Evolutionary conservation across 768 basidiomycete genomes (phyloP).

Genomic region (Podaxis sp.): DNA sequence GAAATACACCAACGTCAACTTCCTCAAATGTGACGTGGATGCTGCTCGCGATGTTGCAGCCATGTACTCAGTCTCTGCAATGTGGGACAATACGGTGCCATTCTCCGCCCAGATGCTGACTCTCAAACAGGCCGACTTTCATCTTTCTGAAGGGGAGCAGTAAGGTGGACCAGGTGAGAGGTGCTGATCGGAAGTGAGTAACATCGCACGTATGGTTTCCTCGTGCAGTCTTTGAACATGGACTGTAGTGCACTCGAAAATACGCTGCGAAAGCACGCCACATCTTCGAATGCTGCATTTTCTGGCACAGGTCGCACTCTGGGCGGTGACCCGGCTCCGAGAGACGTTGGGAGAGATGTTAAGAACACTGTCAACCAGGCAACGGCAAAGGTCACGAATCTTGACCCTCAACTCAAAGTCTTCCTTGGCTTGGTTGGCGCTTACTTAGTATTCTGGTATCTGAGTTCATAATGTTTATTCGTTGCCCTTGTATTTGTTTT

Average conservation of each 20-base stretch:
- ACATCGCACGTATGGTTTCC: not conserved
- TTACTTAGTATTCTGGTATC: conserved; percentile 62
- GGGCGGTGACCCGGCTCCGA: conserved; percentile 38
- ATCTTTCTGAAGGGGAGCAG: conserved; percentile 68
- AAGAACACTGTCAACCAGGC: conserved; percentile 33
- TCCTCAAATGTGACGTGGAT: conserved; percentile 84
- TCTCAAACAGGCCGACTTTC: conserved; percentile 73
- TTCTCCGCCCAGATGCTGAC: not conserved
- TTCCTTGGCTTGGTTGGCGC: conserved; percentile 59
- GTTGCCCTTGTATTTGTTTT: not conserved
- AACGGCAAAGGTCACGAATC: conserved; percentile 39
- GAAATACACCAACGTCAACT: conserved; percentile 70
- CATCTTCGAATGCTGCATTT: conserved; percentile 48
- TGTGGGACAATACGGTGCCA: conserved; percentile 43
- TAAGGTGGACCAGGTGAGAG: conserved; percentile 71
- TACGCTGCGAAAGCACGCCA: conserved; percentile 51
- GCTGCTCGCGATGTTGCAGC: conserved; percentile 66
- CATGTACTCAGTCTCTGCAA: conserved; percentile 65
- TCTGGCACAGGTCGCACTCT: conserved; percentile 75
- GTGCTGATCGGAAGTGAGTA: conserved; percentile 66
- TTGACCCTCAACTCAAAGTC: conserved; percentile 70
- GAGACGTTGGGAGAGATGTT: conserved; percentile 34
- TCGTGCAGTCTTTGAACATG: not conserved
- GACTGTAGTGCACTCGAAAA: conserved; percentile 58
- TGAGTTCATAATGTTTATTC: conserved; percentile 30